These are phyloP conservation scores for Emergomyces africanus DNA, from an alignment of 2,329 filamentous ascomycete species.

Conservation along the genomic window DNA sequence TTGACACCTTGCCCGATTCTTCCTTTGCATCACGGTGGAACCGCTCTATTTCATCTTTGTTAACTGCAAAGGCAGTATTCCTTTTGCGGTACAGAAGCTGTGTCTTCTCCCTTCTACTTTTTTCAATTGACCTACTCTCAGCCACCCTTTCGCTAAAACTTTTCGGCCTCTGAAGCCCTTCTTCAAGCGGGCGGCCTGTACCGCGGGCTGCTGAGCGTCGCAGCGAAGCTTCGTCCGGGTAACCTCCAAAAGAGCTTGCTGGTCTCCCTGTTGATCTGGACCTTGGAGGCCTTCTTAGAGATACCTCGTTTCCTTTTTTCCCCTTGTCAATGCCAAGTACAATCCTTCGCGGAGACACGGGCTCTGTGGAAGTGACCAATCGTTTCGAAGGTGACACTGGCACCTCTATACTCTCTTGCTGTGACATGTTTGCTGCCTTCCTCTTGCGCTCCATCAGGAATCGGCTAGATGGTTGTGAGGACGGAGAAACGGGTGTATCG, in stretches of 20 bases:
- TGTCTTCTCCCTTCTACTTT: constrained; percentile 25
- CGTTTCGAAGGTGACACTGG: constrained; percentile 56
- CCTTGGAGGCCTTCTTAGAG: constrained; percentile 55
- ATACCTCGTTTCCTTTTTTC: constrained; percentile 65
- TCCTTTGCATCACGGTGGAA: constrained; percentile 28
- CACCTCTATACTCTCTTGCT: constrained; percentile 49
- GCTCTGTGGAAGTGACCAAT: constrained; percentile 37
- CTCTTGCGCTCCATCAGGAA: constrained; percentile 11
- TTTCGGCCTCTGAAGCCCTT: constrained; percentile 28
- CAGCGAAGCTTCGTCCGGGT: constrained; percentile 16
- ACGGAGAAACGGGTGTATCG: constrained; percentile 11
- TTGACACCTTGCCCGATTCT: constrained; percentile 10
- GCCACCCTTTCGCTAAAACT: constrained; percentile 80
- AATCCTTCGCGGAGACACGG: constrained; percentile 65
- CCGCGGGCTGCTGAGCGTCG: constrained; percentile 13
- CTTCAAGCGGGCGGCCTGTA: constrained; percentile 9
- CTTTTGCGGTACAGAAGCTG: constrained; percentile 27
- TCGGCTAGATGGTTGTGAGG: constrained; percentile 13
- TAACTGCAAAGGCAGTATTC: constrained; percentile 31
- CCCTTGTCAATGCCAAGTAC: constrained; percentile 84
- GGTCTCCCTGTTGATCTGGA: constrained; percentile 19
- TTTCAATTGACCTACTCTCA: constrained; percentile 42
- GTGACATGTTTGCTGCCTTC: constrained; percentile 10
- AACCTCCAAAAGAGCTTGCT: constrained; percentile 17
- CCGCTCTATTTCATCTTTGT: constrained; percentile 31